A percentile compares a stretch with the other conserved stretches of the same genome.
Conservation (phyloP, 2,329 filamentous ascomycete species). For the Pyrenochaeta sp. region DNA sequence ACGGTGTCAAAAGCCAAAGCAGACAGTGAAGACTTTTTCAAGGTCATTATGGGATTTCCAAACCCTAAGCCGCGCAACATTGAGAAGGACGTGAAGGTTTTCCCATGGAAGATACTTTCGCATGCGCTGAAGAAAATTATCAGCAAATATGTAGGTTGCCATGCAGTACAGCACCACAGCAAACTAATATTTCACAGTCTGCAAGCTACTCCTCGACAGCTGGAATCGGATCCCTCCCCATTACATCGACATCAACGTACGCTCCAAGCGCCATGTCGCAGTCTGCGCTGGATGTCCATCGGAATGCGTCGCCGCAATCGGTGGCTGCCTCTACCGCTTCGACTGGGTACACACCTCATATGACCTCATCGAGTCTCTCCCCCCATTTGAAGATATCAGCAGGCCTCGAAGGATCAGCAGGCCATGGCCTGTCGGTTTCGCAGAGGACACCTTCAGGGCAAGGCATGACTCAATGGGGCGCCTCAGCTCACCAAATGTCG, state of each 20-base stretch:
- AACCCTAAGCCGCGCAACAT: slow-evolving; percentile 96
- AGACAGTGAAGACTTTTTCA: slow-evolving; percentile 97
- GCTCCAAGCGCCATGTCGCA: slow-evolving; percentile 56
- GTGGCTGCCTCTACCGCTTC: slow-evolving; percentile 55
- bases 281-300: slow-evolving; percentile 57
- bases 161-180: slow-evolving; percentile 26
- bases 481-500: slow-evolving; percentile 40
- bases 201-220: slow-evolving; percentile 75
- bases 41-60: slow-evolving; percentile 97
- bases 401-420: slow-evolving; percentile 50
- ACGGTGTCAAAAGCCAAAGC: slow-evolving; percentile 93
- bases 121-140: slow-evolving; percentile 97
- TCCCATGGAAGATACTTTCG: slow-evolving; percentile 90
- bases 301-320: slow-evolving; percentile 59
- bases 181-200: slow-evolving; percentile 60
- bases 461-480: slow-evolving; percentile 47
- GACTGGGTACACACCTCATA: slow-evolving; percentile 53
- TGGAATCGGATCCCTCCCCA: slow-evolving; percentile 54
- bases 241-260: slow-evolving; percentile 43
- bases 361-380: slow-evolving; percentile 56
- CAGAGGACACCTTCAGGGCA: slow-evolving; percentile 44
- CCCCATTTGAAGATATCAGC: slow-evolving; percentile 53
- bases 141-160: slow-evolving; percentile 81
- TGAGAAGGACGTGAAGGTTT: slow-evolving; percentile 99
- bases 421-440: slow-evolving; percentile 42